These are phyloP conservation scores for Xerocomus minutiporus DNA, from an alignment of 1,284 basidiomycete genomes.

Conservation along the genomic window DNA sequence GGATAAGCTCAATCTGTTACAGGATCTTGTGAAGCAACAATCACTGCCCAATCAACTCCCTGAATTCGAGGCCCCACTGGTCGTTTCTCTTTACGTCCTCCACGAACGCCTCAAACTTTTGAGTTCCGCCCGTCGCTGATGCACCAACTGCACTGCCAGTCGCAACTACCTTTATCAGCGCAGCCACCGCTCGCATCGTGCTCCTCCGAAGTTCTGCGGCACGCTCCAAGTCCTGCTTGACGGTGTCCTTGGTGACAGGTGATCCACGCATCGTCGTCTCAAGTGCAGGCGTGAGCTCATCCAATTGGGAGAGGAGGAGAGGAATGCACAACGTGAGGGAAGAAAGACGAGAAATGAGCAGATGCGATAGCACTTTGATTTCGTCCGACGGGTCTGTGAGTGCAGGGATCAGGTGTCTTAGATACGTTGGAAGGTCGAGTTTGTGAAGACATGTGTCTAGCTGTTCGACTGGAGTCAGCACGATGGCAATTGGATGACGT, in stretches of 20 bases:
- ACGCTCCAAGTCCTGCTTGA: conserved; percentile 96
- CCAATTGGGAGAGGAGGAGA: conserved; percentile 59
- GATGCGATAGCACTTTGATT: conserved; percentile 94
- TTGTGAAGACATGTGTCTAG: conserved; percentile 87
- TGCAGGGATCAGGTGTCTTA: conserved; percentile 78
- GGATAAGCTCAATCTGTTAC: background rate
- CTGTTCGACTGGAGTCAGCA: conserved; percentile 35
- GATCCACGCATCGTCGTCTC: conserved; percentile 90
- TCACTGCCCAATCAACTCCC: conserved; percentile 45
- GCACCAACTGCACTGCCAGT: conserved; percentile 53
- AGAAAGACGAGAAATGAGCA: conserved; percentile 90
- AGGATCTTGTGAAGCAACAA: too few species aligned
- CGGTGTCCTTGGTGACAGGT: conserved; percentile 87
- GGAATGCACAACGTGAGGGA: conserved; percentile 52
- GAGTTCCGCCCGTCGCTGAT: conserved; percentile 36
- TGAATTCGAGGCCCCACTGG: conserved; percentile 65
- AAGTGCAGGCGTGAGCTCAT: conserved; percentile 79
- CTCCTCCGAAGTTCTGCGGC: conserved; percentile 89
- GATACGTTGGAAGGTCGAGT: conserved; percentile 82
- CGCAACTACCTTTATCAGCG: conserved; percentile 68
- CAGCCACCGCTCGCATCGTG: conserved; percentile 80
- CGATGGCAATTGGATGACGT: background rate
- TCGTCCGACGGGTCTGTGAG: conserved; percentile 90
- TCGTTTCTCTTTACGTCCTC: conserved; percentile 60
- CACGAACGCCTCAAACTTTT: conserved; percentile 72